Conservation (phyloP, 352 stramenopile genomes). For the Pythium rhizo-oryzae region DNA sequence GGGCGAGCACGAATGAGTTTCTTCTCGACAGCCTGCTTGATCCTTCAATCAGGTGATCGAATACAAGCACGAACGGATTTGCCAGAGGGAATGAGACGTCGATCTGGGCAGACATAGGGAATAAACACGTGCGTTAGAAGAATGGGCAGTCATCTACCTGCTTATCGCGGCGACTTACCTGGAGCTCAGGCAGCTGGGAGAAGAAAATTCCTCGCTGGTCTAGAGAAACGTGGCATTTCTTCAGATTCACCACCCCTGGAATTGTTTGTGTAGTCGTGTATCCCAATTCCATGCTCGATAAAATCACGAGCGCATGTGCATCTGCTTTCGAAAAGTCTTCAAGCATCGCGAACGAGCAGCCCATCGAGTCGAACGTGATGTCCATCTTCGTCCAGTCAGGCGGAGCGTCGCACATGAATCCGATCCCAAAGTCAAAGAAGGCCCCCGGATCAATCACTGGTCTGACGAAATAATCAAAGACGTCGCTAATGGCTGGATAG, state of each 20-base stretch:
- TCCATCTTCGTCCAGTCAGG: slow-evolving; percentile 85
- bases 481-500: slow-evolving; percentile 65
- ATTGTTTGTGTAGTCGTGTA: slow-evolving; percentile 72
- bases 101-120: slow-evolving; percentile 43
- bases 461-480: slow-evolving; percentile 63
- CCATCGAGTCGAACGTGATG: slow-evolving; percentile 60
- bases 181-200: slow-evolving; percentile 80
- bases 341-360: slow-evolving; percentile 81
- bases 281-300: slow-evolving; percentile 65
- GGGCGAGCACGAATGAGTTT: slow-evolving; percentile 81
- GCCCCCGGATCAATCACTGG: slow-evolving; percentile 49
- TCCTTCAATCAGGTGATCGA: slow-evolving; percentile 83
- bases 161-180: slow-evolving; percentile 41
- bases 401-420: slow-evolving; percentile 61
- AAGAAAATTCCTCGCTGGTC: slow-evolving; percentile 86
- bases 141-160: not conserved
- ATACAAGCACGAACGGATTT: slow-evolving; percentile 82
- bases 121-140: not conserved
- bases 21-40: slow-evolving; percentile 48
- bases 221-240: slow-evolving; percentile 81
- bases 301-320: slow-evolving; percentile 72
- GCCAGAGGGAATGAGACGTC: slow-evolving; percentile 83
- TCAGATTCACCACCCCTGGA: slow-evolving; percentile 58
- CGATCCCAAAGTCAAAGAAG: slow-evolving; percentile 61
- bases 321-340: slow-evolving; percentile 77